Percentiles rank a stretch among this genome's conserved stretches.
phyloP scores from a whole-genome alignment of 2,329 filamentous ascomycete species.

The Neoscytalidium dimidiatum region DNA sequence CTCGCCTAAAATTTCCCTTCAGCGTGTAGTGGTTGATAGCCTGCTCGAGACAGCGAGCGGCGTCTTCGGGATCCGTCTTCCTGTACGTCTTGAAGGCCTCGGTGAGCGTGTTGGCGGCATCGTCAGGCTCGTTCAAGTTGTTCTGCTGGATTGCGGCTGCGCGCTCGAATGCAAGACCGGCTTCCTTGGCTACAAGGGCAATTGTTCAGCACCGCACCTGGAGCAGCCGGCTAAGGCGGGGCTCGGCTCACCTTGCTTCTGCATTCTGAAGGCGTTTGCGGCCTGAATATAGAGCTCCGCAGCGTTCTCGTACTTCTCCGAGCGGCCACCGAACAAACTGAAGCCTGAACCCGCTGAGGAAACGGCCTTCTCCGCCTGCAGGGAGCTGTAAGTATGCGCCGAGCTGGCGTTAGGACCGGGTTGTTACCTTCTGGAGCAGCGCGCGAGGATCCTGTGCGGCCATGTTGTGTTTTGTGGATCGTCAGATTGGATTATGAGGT shows the following conservation, averaged over 20 bases:
- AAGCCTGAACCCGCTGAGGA: slow-evolving; percentile 77
- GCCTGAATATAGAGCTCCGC: slow-evolving; percentile 86
- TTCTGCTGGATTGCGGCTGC: slow-evolving; percentile 78
- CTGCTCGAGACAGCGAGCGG: slow-evolving; percentile 50
- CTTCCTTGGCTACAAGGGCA: slow-evolving; percentile 68
- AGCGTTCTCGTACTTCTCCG: slow-evolving; percentile 88
- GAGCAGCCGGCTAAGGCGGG: neutral
- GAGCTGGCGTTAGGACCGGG: slow-evolving; percentile 16
- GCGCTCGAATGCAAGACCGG: slow-evolving; percentile 80
- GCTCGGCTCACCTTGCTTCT: slow-evolving; percentile 70
- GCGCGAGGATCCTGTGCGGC: slow-evolving; percentile 71
- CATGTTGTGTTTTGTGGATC: slow-evolving; percentile 49
- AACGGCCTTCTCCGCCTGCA: slow-evolving; percentile 82
- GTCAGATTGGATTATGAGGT: neutral
- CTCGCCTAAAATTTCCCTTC: slow-evolving; percentile 88
- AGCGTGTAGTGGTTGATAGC: slow-evolving; percentile 84
- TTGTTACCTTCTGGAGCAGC: slow-evolving; percentile 71
- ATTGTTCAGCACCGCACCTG: neutral
- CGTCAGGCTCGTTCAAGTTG: slow-evolving; percentile 86
- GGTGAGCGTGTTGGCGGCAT: slow-evolving; percentile 82
- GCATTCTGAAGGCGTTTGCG: slow-evolving; percentile 87
- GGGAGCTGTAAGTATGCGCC: slow-evolving; percentile 24
- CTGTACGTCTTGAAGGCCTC: slow-evolving; percentile 92
- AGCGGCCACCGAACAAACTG: slow-evolving; percentile 81
- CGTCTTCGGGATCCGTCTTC: slow-evolving; percentile 80